Base-by-base conservation (phyloP, 2,329 filamentous ascomycete species). In the Neofusicoccum parvum region DNA sequence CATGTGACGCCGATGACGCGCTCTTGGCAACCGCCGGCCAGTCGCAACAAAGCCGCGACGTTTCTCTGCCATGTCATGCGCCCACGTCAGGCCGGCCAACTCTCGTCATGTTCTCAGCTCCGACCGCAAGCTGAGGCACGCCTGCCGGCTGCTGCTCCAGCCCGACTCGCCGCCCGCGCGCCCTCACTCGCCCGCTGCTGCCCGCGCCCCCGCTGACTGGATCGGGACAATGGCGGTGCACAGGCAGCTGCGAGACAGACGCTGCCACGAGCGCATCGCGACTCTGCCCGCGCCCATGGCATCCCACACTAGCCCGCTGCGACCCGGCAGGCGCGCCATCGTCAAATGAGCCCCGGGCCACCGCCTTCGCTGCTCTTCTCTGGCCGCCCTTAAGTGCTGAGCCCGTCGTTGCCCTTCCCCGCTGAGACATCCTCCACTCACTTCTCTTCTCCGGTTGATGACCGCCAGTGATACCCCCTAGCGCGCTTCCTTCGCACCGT, bases 231-330 rank as follows among this genome's bases (percentile, higher is more conserved):
- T 46, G 54, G 54, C 54, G 54, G 54, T 43, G 54, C 53, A 56
- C 14, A 10, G 23, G 36, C 53, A 56, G 17, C 53, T 56, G 53
- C 54, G 39, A 59, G 54, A 59, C 54, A 59, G 54, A 59, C 20
- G 20, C 41, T 59, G 54, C 54, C 54, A 59, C 54, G 54, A 59
- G 54, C 54, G 54, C 54, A 59, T 46, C 54, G 54, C 54, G 54
- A 59, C 54, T 46, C 54, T 45, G 54, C 53, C 51, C 51, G 51
- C 53, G 5, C 17, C 37, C 53, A 58, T 58, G 53, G 20, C 39
- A 5, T 41, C 53, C 53, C 53, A 15, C 37, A 41, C 53, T 59
- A 46, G 54, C 14, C 54, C 54, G 53, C 53, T 23, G 15, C 36
- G 37, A 58, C 20, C 53, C 53, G 53, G 17, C 53, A 43, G 53